These are phyloP conservation scores for Umbelopsis sp. DNA, from an alignment of 371 early-diverging fungal species.

Conservation along the genomic window DNA sequence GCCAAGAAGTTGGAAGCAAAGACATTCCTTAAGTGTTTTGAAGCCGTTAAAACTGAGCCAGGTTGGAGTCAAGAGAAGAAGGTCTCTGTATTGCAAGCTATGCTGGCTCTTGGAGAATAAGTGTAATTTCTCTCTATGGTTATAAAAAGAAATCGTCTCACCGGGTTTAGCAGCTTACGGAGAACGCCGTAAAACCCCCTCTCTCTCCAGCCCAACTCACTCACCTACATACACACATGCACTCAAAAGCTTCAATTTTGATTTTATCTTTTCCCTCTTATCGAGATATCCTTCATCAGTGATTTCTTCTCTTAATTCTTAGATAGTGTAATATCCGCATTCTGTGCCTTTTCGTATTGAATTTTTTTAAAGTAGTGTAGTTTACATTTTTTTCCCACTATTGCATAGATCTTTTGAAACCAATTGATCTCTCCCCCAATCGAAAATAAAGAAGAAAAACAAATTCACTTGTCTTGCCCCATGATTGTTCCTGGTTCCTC, in stretches of 20 bases:
- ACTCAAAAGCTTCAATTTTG: not conserved
- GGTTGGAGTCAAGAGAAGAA: conserved; percentile 19
- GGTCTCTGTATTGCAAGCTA: conserved; percentile 15
- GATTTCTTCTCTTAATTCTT: not conserved
- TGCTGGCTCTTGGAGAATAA: conserved; percentile 16
- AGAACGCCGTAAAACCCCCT: no score
- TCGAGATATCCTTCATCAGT: not conserved
- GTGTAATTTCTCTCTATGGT: no score
- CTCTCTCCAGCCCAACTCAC: no score
- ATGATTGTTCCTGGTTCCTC: not conserved
- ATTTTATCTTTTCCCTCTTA: no score
- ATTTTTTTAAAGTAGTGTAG: not conserved
- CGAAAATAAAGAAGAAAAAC: not conserved
- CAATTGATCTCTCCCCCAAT: not conserved
- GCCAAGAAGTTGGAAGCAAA: conserved; percentile 17
- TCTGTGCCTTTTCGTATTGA: not conserved
- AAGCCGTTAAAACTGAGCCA: conserved; percentile 12
- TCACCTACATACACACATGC: not conserved
- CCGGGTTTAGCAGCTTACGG: no score
- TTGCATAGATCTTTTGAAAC: not conserved
- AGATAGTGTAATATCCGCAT: conserved; percentile 7
- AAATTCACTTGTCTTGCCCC: not conserved
- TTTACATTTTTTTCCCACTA: not conserved
- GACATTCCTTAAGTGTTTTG: conserved; percentile 10
- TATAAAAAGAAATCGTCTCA: no score